phyloP scores from a whole-genome alignment of 1,284 basidiomycete genomes.

The Ceratorhiza oryzae-sativae region DNA sequence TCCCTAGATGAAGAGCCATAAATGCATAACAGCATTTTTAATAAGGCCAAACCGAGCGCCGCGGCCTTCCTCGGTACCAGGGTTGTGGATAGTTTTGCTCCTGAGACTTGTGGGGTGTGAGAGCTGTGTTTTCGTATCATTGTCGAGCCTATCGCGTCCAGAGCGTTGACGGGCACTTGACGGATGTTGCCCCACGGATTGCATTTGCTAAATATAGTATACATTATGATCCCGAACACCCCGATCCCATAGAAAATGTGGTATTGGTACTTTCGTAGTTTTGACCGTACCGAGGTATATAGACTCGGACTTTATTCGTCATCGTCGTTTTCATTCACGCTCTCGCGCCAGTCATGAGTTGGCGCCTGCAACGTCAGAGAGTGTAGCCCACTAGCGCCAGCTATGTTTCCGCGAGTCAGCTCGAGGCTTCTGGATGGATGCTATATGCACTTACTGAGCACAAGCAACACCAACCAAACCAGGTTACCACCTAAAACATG shows the following conservation, averaged over 20 bases:
- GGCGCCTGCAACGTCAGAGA: not conserved
- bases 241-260: not conserved
- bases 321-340: not conserved
- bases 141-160: too few species aligned
- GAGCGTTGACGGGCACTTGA: too few species aligned
- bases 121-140: too few species aligned
- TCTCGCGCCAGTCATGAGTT: constrained; percentile 25
- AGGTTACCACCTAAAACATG: constrained; percentile 41
- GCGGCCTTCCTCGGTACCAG: too few species aligned
- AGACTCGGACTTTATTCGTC: not conserved
- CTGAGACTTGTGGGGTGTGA: too few species aligned
- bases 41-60: too few species aligned
- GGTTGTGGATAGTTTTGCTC: too few species aligned
- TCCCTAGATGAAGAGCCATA: too few species aligned
- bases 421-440: too few species aligned
- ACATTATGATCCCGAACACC: not conserved
- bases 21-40: too few species aligned
- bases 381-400: constrained; percentile 1
- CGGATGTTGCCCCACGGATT: not conserved
- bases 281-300: not conserved
- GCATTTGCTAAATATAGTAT: not conserved
- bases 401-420: not conserved
- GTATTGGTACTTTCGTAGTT: not conserved
- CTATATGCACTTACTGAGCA: constrained; percentile 34
- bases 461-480: constrained; percentile 41